Base-by-base conservation (phyloP, 805 yeast species). In the Teunomyces funiuensis region DNA sequence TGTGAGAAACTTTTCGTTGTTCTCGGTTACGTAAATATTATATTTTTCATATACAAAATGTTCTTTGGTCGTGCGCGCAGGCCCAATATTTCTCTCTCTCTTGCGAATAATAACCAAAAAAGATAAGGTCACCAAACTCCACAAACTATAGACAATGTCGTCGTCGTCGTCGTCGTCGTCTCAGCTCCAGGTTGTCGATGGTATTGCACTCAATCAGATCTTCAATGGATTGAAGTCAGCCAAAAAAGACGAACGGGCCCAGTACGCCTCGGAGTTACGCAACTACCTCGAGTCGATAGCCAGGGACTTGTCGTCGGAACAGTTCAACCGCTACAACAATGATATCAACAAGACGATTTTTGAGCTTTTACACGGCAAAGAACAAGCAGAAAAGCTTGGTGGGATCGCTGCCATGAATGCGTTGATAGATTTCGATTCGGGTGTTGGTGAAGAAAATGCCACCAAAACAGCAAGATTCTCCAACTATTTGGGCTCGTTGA, bases 1-100 rank as follows among this genome's bases (percentile, higher is more conserved):
- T 57, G 99, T 95, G 34, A 83, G 99, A 73, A 90, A 91, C 77
- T 93, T 93, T 64, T 88, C 97, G 37, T 74, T 93, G 50, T 91
- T 93, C 74, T 84, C 88, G 60, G 95, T 89, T 57, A 95, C 95
- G 69, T 85, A 69, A 58, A 18, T 9, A 25, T 13, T 34, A 13
- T 13, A 6, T 6, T 23, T 16, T 14, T 25, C 14, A 9, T 17
- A 37, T 19, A 28, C 16, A 20, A 22, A 28, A 18, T 20, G 31
- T 16, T 26, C 18, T 18, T 13, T 15, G 28, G 36, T 38, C 41
- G 41, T 39, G 41, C 37, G 25, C 40, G 23, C 15, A 15, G 34
- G 11, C 36, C 19, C 36, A 25, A 27, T 38, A 23, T 30, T 42
- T 27, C 26, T 23, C 23, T n/a, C n/a, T n/a, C n/a, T n/a, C n/a